Evolutionary conservation across 306 rosid species (phyloP).

Genomic region (Psophocarpus tetragonolobus): DNA sequence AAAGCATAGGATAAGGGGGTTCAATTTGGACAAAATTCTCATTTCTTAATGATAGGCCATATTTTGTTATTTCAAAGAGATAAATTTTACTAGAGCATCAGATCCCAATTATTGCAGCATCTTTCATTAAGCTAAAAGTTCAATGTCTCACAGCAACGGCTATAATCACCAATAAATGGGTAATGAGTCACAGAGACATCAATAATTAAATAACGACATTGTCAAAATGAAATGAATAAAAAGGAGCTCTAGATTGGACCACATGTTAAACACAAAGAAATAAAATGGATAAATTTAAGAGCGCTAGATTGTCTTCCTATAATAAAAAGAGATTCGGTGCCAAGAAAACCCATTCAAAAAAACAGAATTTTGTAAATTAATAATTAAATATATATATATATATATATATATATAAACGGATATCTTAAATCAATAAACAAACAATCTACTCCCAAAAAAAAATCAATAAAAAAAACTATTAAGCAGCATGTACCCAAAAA

Average conservation of each 20-base stretch:
- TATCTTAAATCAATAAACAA: not conserved
- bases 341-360: not conserved
- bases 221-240: slow-evolving; percentile 24
- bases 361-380: not conserved
- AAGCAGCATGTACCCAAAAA: not conserved
- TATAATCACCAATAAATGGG: slow-evolving; percentile 34
- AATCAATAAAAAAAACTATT: not conserved
- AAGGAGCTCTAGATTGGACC: slow-evolving; percentile 13
- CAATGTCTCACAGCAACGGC: slow-evolving; percentile 27
- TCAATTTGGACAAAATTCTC: slow-evolving; percentile 36
- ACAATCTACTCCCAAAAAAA: no score
- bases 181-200: slow-evolving; percentile 36
- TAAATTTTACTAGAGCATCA: slow-evolving; percentile 27
- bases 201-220: slow-evolving; percentile 21
- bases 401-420: not conserved
- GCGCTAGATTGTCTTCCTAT: not conserved
- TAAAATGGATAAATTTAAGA: not conserved
- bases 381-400: no score
- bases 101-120: slow-evolving; percentile 45
- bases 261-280: not conserved
- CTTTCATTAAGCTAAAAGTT: slow-evolving; percentile 33
- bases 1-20: not conserved
- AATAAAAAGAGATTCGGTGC: not conserved
- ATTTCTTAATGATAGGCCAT: not conserved
- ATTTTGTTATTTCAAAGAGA: not conserved